Evolutionary conservation across 2,329 filamentous ascomycete genomes (phyloP).

Genomic region (Colletotrichum agaves): DNA sequence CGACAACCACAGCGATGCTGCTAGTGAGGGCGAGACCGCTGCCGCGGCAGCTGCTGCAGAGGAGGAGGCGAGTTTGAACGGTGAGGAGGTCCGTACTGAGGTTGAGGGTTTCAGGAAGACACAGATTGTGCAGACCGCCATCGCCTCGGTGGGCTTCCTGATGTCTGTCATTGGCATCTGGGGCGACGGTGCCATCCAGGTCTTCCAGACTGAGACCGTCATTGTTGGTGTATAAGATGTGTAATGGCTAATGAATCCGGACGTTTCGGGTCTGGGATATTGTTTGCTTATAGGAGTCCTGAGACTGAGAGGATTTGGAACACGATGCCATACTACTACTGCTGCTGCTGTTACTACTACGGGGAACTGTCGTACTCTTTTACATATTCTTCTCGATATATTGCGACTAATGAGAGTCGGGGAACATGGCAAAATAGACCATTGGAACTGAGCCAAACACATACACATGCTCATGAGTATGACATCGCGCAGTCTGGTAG

Average conservation of each 20-base stretch:
- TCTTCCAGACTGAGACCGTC: constrained; percentile 39
- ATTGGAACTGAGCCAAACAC: not conserved
- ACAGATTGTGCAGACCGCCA: constrained; percentile 63
- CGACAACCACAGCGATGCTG: constrained; percentile 59
- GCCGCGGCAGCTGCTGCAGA: constrained; percentile 47
- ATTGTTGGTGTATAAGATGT: constrained; percentile 33
- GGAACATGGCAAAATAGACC: constrained; percentile 32
- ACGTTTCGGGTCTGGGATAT: constrained; percentile 1
- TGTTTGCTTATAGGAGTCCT: constrained; percentile 21
- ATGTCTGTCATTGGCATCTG: constrained; percentile 74
- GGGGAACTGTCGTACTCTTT: constrained; percentile 29
- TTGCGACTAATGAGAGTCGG: constrained; percentile 7
- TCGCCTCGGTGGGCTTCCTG: constrained; percentile 67
- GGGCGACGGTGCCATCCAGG: constrained; percentile 64
- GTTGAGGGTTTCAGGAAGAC: constrained; percentile 66
- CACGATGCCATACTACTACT: constrained; percentile 13
- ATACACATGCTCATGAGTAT: no score
- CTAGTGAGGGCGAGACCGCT: constrained; percentile 61
- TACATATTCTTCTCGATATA: constrained; percentile 24
- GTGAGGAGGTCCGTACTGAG: constrained; percentile 68
- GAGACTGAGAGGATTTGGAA: constrained; percentile 27
- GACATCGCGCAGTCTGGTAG: no score
- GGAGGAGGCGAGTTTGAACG: constrained; percentile 63
- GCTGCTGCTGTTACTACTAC: not conserved
- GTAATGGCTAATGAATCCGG: not conserved